A percentile compares a stretch with the other conserved stretches of the same genome.
Conservation (phyloP, 2,329 filamentous ascomycete genomes). For the Ceratocystis papillata region DNA sequence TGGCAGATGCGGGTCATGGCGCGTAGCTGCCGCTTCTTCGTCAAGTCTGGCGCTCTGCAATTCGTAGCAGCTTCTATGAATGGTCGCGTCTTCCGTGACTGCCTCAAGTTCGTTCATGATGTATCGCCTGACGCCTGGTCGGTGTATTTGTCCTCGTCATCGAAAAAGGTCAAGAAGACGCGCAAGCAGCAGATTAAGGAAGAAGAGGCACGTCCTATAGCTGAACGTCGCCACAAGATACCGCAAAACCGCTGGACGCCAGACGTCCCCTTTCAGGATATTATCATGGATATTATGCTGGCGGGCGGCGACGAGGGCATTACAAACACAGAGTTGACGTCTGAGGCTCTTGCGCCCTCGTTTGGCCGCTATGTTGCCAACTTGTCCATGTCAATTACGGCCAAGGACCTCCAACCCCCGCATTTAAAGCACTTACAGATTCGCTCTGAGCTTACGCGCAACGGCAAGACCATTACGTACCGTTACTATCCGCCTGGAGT, state of each 20-base stretch:
- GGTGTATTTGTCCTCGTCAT: constrained; percentile 34
- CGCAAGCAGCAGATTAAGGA: constrained; percentile 24
- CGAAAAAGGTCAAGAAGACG: constrained; percentile 23
- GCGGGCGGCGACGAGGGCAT: constrained; percentile 31
- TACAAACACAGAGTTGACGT: constrained; percentile 33
- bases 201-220: constrained; percentile 17
- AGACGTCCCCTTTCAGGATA: constrained; percentile 25
- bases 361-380: constrained; percentile 32
- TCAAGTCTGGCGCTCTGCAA: constrained; percentile 43
- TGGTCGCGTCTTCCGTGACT: constrained; percentile 49
- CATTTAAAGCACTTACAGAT: constrained; percentile 35
- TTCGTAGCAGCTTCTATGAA: constrained; percentile 48
- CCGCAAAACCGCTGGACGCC: constrained; percentile 21
- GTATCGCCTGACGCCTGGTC: constrained; percentile 48
- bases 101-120: constrained; percentile 48
- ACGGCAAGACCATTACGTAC: constrained; percentile 24
- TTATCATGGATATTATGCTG: constrained; percentile 32
- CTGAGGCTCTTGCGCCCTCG: constrained; percentile 31
- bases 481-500: constrained; percentile 23
- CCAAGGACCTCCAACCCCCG: constrained; percentile 33
- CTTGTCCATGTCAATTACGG: constrained; percentile 27
- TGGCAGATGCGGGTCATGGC: constrained; percentile 52
- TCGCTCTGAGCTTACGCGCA: constrained; percentile 23
- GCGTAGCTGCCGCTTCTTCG: constrained; percentile 48
- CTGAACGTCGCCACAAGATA: background rate